phyloP scores from a whole-genome alignment of 2,329 filamentous ascomycete genomes.

The Pseudocercospora pini-densiflorae region DNA sequence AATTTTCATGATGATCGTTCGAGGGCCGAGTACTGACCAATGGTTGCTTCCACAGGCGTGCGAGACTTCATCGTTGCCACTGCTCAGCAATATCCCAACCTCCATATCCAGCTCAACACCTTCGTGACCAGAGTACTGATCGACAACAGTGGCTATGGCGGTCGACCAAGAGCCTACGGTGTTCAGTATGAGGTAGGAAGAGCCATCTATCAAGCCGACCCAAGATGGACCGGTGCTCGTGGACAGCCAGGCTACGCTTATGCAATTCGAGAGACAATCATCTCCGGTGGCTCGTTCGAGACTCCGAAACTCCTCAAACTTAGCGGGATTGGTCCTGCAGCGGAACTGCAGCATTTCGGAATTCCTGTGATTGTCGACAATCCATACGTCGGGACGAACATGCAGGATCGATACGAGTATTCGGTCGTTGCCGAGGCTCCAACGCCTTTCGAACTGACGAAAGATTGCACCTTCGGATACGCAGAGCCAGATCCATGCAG shows the following conservation, averaged over 20 bases:
- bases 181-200: slow-evolving; percentile 49
- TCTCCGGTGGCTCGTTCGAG: slow-evolving; percentile 62
- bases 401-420: slow-evolving; percentile 65
- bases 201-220: slow-evolving; percentile 46
- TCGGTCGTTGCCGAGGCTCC: slow-evolving; percentile 53
- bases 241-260: slow-evolving; percentile 47
- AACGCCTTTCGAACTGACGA: slow-evolving; percentile 42
- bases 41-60: not conserved
- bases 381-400: slow-evolving; percentile 66
- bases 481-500: slow-evolving; percentile 47
- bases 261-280: slow-evolving; percentile 51
- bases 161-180: slow-evolving; percentile 51
- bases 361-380: slow-evolving; percentile 61
- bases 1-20: not conserved
- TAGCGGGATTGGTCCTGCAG: slow-evolving; percentile 63
- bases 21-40: slow-evolving; percentile 27
- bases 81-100: slow-evolving; percentile 38
- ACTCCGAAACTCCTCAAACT: slow-evolving; percentile 68
- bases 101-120: slow-evolving; percentile 63
- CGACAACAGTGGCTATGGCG: slow-evolving; percentile 60
- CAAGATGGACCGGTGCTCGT: slow-evolving; percentile 35
- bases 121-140: slow-evolving; percentile 69
- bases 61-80: slow-evolving; percentile 60
- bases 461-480: slow-evolving; percentile 45
- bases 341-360: slow-evolving; percentile 56